Evolutionary conservation across 2,329 filamentous ascomycete species (phyloP).

Genomic region (Rhexocercosporidium sp.): DNA sequence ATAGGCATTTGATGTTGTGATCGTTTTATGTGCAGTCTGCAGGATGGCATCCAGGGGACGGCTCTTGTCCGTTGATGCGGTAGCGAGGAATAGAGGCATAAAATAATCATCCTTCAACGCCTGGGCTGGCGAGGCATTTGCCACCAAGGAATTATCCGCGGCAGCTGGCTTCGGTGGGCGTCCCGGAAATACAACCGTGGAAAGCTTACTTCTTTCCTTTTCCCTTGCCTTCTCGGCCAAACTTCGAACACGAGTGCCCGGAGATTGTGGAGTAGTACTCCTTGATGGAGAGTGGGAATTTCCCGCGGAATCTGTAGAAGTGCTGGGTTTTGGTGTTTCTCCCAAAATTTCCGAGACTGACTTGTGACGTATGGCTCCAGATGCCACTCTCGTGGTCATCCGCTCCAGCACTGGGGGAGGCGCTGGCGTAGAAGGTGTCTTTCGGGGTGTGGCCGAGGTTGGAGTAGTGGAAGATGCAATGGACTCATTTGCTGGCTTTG

Average conservation of each 20-base stretch:
- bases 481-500: constrained; percentile 14
- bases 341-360: constrained; percentile 76
- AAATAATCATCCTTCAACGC: constrained; percentile 62
- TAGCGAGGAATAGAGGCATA: constrained; percentile 63
- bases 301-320: constrained; percentile 28
- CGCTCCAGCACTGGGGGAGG: constrained; percentile 51
- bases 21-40: constrained; percentile 83
- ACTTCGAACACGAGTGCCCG: constrained; percentile 41
- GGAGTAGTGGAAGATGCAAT: constrained; percentile 29
- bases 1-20: constrained; percentile 84
- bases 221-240: constrained; percentile 50
- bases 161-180: constrained; percentile 54
- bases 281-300: constrained; percentile 37
- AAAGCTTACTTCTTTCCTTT: constrained; percentile 68
- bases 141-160: constrained; percentile 29
- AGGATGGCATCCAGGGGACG: constrained; percentile 74
- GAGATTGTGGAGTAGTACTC: constrained; percentile 52
- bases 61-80: constrained; percentile 60
- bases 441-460: constrained; percentile 30
- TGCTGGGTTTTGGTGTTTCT: constrained; percentile 54
- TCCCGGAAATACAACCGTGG: constrained; percentile 80
- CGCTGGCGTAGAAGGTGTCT: constrained; percentile 39
- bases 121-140: constrained; percentile 21
- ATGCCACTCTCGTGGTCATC: constrained; percentile 72
- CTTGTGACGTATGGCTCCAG: constrained; percentile 72